These are phyloP conservation scores for Penstemon newberryi DNA, from an alignment of 257 asterid species.

Conservation along the genomic window DNA sequence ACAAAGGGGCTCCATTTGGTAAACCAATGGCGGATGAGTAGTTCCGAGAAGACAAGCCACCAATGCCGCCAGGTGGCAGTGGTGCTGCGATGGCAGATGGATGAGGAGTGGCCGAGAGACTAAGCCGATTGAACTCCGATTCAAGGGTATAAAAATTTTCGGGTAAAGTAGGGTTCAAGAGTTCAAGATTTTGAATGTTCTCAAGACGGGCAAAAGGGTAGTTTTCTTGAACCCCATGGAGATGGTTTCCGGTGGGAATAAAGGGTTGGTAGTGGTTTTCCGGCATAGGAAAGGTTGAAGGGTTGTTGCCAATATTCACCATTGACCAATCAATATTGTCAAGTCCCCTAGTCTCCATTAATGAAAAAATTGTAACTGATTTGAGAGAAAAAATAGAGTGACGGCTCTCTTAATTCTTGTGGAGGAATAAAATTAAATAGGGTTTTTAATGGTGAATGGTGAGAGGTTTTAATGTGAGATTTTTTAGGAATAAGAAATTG, in stretches of 20 bases:
- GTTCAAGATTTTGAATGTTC: too few species aligned
- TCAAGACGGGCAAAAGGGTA: too few species aligned
- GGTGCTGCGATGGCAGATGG: background rate
- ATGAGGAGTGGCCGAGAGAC: slow-evolving; percentile 4
- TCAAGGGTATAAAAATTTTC: slow-evolving; percentile 18
- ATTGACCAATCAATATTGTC: background rate
- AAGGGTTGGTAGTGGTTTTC: background rate
- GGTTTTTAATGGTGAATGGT: background rate
- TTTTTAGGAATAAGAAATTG: too few species aligned
- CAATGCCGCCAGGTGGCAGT: background rate
- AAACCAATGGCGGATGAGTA: background rate
- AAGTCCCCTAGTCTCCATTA: slow-evolving; percentile 11
- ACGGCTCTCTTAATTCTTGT: background rate
- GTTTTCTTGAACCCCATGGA: background rate
- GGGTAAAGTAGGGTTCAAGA: background rate
- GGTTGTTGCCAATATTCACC: background rate
- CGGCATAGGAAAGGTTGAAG: background rate
- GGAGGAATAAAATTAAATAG: background rate
- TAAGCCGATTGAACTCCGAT: slow-evolving; percentile 26
- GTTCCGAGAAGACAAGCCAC: slow-evolving; percentile 10
- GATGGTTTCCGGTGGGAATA: background rate
- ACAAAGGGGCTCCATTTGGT: background rate
- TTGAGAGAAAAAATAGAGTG: slow-evolving; percentile 2
- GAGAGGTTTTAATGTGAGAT: too few species aligned
- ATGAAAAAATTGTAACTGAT: slow-evolving; percentile 3